Conservation (phyloP, 2,329 filamentous ascomycete species). For the Ascochyta viciae-villosae region DNA sequence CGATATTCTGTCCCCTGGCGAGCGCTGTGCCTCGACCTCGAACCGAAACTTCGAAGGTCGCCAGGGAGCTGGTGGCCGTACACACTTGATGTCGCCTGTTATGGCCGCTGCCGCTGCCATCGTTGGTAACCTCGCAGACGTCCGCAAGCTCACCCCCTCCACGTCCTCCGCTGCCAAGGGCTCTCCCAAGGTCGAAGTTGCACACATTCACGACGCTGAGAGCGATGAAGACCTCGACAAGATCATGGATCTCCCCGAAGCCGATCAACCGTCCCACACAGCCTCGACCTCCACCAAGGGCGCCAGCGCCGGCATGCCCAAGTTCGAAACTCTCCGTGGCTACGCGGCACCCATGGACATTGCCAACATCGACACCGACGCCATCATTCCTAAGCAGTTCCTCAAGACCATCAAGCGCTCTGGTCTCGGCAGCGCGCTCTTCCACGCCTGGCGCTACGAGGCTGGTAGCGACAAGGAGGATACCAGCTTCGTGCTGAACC, state of each 20-base stretch:
- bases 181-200: slow-evolving; percentile 67
- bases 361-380: slow-evolving; percentile 96
- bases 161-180: slow-evolving; percentile 52
- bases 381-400: slow-evolving; percentile 99
- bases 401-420: slow-evolving; percentile 99
- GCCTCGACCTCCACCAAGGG: slow-evolving; percentile 58
- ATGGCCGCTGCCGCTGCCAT: slow-evolving; percentile 95
- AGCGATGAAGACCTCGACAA: slow-evolving; percentile 70
- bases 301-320: slow-evolving; percentile 72
- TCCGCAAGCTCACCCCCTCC: slow-evolving; percentile 74
- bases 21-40: slow-evolving; percentile 93
- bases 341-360: slow-evolving; percentile 87
- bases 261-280: slow-evolving; percentile 74
- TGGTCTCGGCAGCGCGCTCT: slow-evolving; percentile 85
- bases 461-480: slow-evolving; percentile 74
- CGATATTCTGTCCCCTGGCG: slow-evolving; percentile 89
- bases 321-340: slow-evolving; percentile 84
- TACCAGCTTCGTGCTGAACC: slow-evolving; percentile 85
- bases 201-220: slow-evolving; percentile 62
- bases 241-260: slow-evolving; percentile 64
- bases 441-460: slow-evolving; percentile 79
- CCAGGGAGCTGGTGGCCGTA: slow-evolving; percentile 89
- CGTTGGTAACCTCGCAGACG: slow-evolving; percentile 88
- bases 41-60: slow-evolving; percentile 98
- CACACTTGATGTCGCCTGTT: slow-evolving; percentile 94